These are phyloP conservation scores for Paramecium sonneborni DNA, from an alignment of 73 alveolate species.

Conservation along the genomic window DNA sequence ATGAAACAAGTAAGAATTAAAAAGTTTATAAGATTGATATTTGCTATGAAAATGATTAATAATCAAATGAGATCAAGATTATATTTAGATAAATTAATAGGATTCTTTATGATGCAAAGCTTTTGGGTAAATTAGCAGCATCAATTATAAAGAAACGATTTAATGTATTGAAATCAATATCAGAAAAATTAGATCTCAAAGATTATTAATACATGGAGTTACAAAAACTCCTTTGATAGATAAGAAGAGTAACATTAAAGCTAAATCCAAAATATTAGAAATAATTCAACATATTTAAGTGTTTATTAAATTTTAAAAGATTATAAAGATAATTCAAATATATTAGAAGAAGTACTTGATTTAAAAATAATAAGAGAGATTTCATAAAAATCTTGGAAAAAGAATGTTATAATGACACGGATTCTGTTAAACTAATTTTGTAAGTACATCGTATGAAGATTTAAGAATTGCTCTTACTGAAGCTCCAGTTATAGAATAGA, in stretches of 20 bases:
- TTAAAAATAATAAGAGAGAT: constrained; percentile 80
- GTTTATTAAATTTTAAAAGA: constrained; percentile 74
- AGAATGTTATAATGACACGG: constrained; percentile 98
- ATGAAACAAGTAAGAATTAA: constrained; percentile 39
- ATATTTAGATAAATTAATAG: constrained; percentile 61
- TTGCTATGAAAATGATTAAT: constrained; percentile 75
- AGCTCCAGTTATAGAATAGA: constrained; percentile 91
- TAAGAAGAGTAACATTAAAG: constrained; percentile 79
- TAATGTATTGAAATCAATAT: constrained; percentile 74
- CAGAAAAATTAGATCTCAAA: constrained; percentile 72
- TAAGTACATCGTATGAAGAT: constrained; percentile 94
- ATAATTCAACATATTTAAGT: constrained; percentile 77
- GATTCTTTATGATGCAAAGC: constrained; percentile 89
- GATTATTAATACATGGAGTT: too few relatives aligned
- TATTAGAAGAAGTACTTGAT: constrained; percentile 75
- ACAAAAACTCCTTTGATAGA: constrained; percentile 75
- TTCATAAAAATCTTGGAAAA: constrained; percentile 70
- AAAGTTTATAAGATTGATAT: constrained; percentile 69
- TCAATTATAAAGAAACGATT: constrained; percentile 71
- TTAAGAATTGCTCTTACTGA: constrained; percentile 97
- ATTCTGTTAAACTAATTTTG: constrained; percentile 89
- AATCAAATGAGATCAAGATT: constrained; percentile 62
- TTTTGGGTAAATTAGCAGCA: constrained; percentile 83
- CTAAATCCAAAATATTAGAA: constrained; percentile 86
- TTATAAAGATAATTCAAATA: constrained; percentile 58